Evolutionary conservation across 2,329 filamentous ascomycete genomes (phyloP).

Genomic region (Claviceps arundinis): DNA sequence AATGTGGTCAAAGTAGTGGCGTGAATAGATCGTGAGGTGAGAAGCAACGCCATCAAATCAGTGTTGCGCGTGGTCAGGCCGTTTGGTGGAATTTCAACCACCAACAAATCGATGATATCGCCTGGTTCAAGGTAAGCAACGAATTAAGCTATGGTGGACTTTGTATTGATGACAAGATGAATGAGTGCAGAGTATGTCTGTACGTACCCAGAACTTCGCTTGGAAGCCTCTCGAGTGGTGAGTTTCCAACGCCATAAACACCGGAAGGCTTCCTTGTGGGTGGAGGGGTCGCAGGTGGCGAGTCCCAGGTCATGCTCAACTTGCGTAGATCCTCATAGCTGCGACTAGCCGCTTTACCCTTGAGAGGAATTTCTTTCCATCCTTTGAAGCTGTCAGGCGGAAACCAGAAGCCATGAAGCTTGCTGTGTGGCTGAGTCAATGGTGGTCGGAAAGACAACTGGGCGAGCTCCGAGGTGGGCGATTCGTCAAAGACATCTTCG

Average conservation of each 20-base stretch:
- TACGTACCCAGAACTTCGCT: slow-evolving; percentile 56
- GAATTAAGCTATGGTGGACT: background rate
- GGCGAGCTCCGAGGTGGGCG: slow-evolving; percentile 28
- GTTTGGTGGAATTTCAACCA: slow-evolving; percentile 58
- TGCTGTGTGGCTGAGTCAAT: slow-evolving; percentile 41
- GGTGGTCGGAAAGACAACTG: slow-evolving; percentile 36
- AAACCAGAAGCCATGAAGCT: slow-evolving; percentile 44
- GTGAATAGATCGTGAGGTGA: slow-evolving; percentile 65
- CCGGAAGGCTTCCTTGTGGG: slow-evolving; percentile 17
- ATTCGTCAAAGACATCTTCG: slow-evolving; percentile 40
- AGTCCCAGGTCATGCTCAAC: slow-evolving; percentile 41
- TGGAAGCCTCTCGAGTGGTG: slow-evolving; percentile 54
- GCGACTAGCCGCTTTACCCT: slow-evolving; percentile 44
- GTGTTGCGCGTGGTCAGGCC: slow-evolving; percentile 64
- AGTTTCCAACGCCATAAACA: slow-evolving; percentile 28
- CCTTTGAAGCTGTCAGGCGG: slow-evolving; percentile 45
- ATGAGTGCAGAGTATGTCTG: background rate
- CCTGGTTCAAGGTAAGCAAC: slow-evolving; percentile 27
- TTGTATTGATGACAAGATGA: background rate
- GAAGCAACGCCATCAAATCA: slow-evolving; percentile 61
- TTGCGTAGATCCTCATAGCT: slow-evolving; percentile 48
- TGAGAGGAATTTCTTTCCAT: slow-evolving; percentile 49
- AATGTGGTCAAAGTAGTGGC: slow-evolving; percentile 60
- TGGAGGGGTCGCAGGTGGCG: slow-evolving; percentile 21
- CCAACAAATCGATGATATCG: slow-evolving; percentile 60